Base-by-base conservation (phyloP, 306 rosid species). In the Lathyrus sativus region DNA sequence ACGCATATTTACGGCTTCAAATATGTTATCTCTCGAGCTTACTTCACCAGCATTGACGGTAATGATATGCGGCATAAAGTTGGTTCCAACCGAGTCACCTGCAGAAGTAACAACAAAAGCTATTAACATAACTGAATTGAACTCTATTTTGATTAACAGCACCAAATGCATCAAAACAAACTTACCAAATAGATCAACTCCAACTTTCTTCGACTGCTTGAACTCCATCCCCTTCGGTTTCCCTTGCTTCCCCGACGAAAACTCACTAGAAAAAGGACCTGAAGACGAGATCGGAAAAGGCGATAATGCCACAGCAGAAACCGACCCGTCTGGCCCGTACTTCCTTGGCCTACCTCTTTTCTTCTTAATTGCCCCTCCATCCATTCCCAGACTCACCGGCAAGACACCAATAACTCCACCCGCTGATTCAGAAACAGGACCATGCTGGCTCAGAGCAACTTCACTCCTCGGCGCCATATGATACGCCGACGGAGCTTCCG, bases 281-380 rank as follows among this genome's bases (percentile, higher is more conserved):
- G 91, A 87, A 37, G 91, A 71, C 11, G 95, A 87, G 58, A 82
- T 75, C 10, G 97, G 93, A 83, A 78, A 56, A 5, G 96, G 90
- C 15, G 93, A 83, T 85, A 86, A 79, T 17, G 93, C 84, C 95
- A 83, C 80, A 11, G 78, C 43, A 3, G 84, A 1, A 42, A 24
- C 68, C 35, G 68, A 19, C 55, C 91, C 97, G 51, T 87, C 97
- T 0, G 87, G 86, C 1, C 91, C 95, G 51, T 87, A 89, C 58
- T 91, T 91, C 83, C 90, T 89, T 3, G 97, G 97, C 53, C 97
- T 77, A 24, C 97, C 97, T 7, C 97, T 76, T 81, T 89, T 89
- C 82, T 85, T 88, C 84, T 85, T 87, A 39, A 58, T 73, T 0
- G 76, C 7, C 15, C 79, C 62, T 54, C 78, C 93, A 15, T 86